These are phyloP conservation scores for Sclerotinia spermophila DNA, from an alignment of 2,329 filamentous ascomycete genomes.

Conservation along the genomic window DNA sequence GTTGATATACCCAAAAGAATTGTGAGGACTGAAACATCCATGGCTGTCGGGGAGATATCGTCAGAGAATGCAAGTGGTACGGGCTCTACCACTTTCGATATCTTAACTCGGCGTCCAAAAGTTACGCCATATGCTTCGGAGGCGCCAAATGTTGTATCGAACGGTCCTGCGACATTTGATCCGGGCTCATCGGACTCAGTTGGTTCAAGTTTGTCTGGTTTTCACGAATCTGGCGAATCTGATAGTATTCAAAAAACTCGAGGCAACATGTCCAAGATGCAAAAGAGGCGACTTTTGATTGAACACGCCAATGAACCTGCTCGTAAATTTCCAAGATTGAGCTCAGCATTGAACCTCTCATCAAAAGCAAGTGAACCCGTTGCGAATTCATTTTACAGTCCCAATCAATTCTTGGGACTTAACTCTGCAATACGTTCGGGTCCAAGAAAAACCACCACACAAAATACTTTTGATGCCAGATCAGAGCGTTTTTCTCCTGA, in stretches of 20 bases:
- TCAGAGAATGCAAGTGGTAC: not conserved
- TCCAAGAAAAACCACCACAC: not conserved
- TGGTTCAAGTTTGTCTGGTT: not conserved
- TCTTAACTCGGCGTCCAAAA: not conserved
- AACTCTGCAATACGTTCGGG: not conserved
- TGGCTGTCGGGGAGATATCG: not conserved
- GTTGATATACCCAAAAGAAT: not conserved
- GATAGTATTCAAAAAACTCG: not conserved
- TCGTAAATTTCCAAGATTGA: conserved; percentile 1
- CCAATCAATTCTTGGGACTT: no score
- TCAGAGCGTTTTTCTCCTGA: not conserved
- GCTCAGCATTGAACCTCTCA: not conserved
- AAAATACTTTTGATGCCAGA: not conserved
- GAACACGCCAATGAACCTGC: not conserved
- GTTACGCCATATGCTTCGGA: not conserved
- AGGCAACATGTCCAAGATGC: not conserved
- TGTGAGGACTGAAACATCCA: not conserved
- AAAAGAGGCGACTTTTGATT: not conserved
- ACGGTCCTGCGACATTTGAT: not conserved
- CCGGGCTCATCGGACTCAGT: not conserved
- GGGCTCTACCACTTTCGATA: not conserved
- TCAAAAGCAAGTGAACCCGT: not conserved
- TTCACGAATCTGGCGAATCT: not conserved
- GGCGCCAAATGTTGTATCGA: not conserved
- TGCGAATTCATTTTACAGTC: not conserved